A percentile compares a stretch with the other conserved stretches of the same genome.
phyloP scores from a whole-genome alignment of 164 flowering plant genomes.

The Magnolia kwangsiensis region DNA sequence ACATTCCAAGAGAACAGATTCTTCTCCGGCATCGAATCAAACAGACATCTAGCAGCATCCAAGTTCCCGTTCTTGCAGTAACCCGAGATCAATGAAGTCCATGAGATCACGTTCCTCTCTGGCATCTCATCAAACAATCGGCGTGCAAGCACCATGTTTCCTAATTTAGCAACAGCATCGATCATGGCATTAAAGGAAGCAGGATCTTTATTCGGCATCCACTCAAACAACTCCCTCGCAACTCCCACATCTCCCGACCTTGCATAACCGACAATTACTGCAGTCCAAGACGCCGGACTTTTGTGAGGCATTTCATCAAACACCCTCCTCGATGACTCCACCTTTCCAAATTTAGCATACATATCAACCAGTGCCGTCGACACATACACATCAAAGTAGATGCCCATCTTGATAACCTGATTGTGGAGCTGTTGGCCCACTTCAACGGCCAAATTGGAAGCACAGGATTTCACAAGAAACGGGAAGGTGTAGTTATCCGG shows the following conservation, averaged over 20 bases:
- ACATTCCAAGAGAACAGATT: slow-evolving; percentile 76
- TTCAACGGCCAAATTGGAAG: slow-evolving; percentile 20
- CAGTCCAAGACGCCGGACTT: slow-evolving; percentile 70
- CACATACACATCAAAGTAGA: slow-evolving; percentile 50
- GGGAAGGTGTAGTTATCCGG: slow-evolving; percentile 60
- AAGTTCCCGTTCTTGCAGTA: slow-evolving; percentile 54
- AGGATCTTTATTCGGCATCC: slow-evolving; percentile 52
- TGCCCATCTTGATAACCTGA: slow-evolving; percentile 50
- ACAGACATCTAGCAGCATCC: slow-evolving; percentile 46
- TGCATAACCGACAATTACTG: slow-evolving; percentile 56
- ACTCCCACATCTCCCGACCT: slow-evolving; percentile 43
- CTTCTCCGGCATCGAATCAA: slow-evolving; percentile 64
- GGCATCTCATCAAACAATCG: slow-evolving; percentile 52
- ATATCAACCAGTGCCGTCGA: slow-evolving; percentile 70
- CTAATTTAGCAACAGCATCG: slow-evolving; percentile 57
- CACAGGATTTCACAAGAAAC: slow-evolving; percentile 55
- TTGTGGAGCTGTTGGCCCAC: slow-evolving; percentile 58
- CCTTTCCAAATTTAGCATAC: slow-evolving; percentile 54
- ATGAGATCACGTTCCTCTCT: slow-evolving; percentile 59
- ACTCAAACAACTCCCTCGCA: slow-evolving; percentile 48
- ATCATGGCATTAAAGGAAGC: slow-evolving; percentile 62
- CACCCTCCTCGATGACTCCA: slow-evolving; percentile 39
- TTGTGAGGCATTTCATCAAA: slow-evolving; percentile 72
- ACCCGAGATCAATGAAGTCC: slow-evolving; percentile 75
- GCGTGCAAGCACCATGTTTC: slow-evolving; percentile 49